These are phyloP conservation scores for Lanmaoa rubissima DNA, from an alignment of 768 basidiomycete genomes.

Conservation along the genomic window DNA sequence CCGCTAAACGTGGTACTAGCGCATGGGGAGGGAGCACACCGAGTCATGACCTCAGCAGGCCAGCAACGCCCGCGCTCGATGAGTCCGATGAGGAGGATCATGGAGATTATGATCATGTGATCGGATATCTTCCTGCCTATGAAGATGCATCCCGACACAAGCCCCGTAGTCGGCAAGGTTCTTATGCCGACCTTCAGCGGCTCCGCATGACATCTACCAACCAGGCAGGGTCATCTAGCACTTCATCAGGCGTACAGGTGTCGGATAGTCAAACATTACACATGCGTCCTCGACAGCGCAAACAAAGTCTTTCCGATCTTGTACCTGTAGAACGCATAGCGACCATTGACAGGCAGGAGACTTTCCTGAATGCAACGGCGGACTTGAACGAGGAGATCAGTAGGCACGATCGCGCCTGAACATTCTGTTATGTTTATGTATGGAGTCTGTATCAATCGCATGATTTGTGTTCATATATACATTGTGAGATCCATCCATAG, in stretches of 20 bases:
- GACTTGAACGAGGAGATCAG: slow-evolving; percentile 65
- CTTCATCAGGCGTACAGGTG: slow-evolving; percentile 16
- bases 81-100: slow-evolving; percentile 84
- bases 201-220: slow-evolving; percentile 42
- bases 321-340: slow-evolving; percentile 65
- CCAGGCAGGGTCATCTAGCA: slow-evolving; percentile 9
- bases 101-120: slow-evolving; percentile 90
- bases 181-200: slow-evolving; percentile 81
- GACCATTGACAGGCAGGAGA: slow-evolving; percentile 51
- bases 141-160: slow-evolving; percentile 46
- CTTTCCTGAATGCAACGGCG: slow-evolving; percentile 62
- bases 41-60: slow-evolving; percentile 58
- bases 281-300: slow-evolving; percentile 53
- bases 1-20: slow-evolving; percentile 74
- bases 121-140: slow-evolving; percentile 57
- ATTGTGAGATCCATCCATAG: slow-evolving; percentile 22
- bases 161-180: slow-evolving; percentile 61
- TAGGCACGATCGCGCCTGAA: slow-evolving; percentile 30
- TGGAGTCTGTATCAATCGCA: slow-evolving; percentile 19
- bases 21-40: slow-evolving; percentile 70
- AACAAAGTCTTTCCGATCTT: slow-evolving; percentile 61
- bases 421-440: slow-evolving; percentile 14
- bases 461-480: slow-evolving; percentile 30
- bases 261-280: slow-evolving; percentile 43
- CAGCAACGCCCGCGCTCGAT: slow-evolving; percentile 73